Evolutionary conservation across 2,329 filamentous ascomycete species (phyloP), one percentile per base, ranked within the genome.

Genomic region (Fusarium sp.): DNA sequence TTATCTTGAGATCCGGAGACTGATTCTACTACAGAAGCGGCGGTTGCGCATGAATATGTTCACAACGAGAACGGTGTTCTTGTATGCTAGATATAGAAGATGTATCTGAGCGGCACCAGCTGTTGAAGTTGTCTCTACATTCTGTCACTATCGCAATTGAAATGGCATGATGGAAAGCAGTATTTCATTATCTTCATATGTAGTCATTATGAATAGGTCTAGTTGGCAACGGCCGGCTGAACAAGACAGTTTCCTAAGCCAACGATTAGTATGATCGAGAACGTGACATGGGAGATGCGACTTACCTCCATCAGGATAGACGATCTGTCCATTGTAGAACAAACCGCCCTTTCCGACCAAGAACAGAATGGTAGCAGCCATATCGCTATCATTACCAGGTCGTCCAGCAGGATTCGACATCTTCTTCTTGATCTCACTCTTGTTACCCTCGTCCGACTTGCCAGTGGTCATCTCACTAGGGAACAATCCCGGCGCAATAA

Each of bases 381-480:
- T 63, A 19, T 63, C 61, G 0, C 49, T 63, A 1, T 63, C 61
- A 2, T 63, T 31, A 0, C 61, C 61, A 4, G 61, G 61, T 9
- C 61, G 3, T 1, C 61, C 50, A 7, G 61, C 61, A 1, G 49
- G 49, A 3, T 63, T 63, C 1, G 43, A n/a, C 58, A 44, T 43
- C n/a, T 63, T 63, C 19, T 49, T 63, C 0, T 49, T 44, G 0
- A 63, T 44, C 1, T 21, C 49, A 6, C 61, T 63, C 43, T 63
- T 63, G 10, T 63, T 63, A 0, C 25, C 37, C 11, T 63, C 61
- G 2, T 63, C 49, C 0, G 61, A 57, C 11, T 63, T 12, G 1
- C 61, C 61, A 0, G 61, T 63, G 0, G 58, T 57, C 50, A 63
- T 63, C 10, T 63, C 61, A 19, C 61, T 63, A 1, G 61, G 61